Base-by-base conservation (phyloP, 179 eudicot genomes). In the Spinacia oleracea region DNA sequence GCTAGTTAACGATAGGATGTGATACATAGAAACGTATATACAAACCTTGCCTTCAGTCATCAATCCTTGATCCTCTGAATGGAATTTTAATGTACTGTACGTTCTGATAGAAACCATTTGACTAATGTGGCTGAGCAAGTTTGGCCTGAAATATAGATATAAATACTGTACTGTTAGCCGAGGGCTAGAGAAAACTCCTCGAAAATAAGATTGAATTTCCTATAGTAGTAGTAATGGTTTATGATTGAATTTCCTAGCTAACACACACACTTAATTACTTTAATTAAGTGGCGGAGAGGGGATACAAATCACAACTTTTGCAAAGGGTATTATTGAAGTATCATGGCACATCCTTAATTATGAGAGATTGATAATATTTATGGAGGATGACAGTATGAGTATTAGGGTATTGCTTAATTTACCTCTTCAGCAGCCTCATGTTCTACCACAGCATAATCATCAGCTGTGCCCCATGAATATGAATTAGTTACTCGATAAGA, bases 401-500 rank as follows among this genome's bases (percentile, higher is more conserved):
- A 3, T 27, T 25, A 60, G 9, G 16, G 16, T 11, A 27, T 60
- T 25, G 32, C 1, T 60, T 25, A 60, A 60, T 27, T 25, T 27
- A 60, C 65, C 65, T 9, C 6, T 27, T 60, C 65, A 60, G 32
- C 35, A 60, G 18, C 25, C 31, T 29, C 5, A 4, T 42, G 27
- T 58, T 78, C 80, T 43, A 34, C 55, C 45, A 62, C 80, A 58
- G 75, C 53, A 56, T 58, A n/a, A 23, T 43, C 48, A 20, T 55
- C 70, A 59, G 48, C 46, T 6, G 81, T 78, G 70, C 81, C 76
- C 81, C 76, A 71, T 43, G 69, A 70, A 70, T 58, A 78, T 31
- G 62, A 59, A 42, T 70, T 71, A 38, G 81, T 78, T 9, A 78
- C 59, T 9, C 59, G 27, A 71, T 71, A 71, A 59, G 59, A 70